Base-by-base conservation (phyloP, 2,329 filamentous ascomycete species). In the Claviceps purpurea region DNA sequence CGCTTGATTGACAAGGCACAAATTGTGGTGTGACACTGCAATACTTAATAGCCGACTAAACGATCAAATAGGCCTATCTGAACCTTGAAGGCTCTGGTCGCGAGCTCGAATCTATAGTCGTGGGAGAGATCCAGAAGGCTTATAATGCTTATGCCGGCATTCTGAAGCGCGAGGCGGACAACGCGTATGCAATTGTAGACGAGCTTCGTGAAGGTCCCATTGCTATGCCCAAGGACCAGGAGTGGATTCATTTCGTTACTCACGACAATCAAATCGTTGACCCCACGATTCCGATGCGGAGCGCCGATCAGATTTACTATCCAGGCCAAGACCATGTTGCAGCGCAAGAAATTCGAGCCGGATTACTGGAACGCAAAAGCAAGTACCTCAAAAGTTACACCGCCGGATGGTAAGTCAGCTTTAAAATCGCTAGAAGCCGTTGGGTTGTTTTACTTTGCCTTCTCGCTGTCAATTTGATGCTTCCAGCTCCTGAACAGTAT, bases 371-470 rank as follows among this genome's bases (percentile, higher is more conserved):
- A 73, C 85, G 93, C 59, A 97, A 97, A 81, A 95, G 89, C 78
- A 98, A 97, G 65, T 98, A 97, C 63, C 73, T 98, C 56, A 97
- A 96, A 74, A 96, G 90, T 66, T 96, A 96, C 67, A 93, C 90
- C 7, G 87, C 89, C 26, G 91, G 91, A 64, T 97, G 91, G 90
- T 91, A 73, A 70, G 84, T 63, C 24, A 20, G 13, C 3, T 47
- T 26, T 16, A 11, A 13, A 16, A 39, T 26, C 22, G 18, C n/a
- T 18, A 5, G 44, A 22, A 5, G 4, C 26, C 18, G 16, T 47
- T 39, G 3, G 26, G 11, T 26, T 48, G 11, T 8, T 39, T 42
- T 48, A 10, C 13, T n/a, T 10, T n/a, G 38, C 26, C 47, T 16
- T 38, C 24, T 47, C 47, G 39, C 34, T 24, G 39, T 41, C 1